A percentile compares a stretch with the other conserved stretches of the same genome.
Conservation (phyloP, 129 eudicot species). For the Flaveria trinervia region DNA sequence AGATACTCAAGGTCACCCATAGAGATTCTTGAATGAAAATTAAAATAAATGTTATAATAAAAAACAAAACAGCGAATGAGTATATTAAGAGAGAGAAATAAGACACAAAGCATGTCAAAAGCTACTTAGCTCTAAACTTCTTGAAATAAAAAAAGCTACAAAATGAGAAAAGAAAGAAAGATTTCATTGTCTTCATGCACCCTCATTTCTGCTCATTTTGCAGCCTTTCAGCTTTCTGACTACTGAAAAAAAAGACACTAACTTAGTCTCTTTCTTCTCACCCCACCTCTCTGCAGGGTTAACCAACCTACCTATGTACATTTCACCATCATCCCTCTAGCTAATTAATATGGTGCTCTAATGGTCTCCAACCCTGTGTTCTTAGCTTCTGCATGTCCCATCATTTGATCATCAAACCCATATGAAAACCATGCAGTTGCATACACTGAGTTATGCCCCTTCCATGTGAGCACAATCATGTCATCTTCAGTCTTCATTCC, state of each 20-base stretch:
- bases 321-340: constrained; percentile 28
- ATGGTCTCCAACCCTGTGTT: constrained; percentile 22
- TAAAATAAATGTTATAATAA: not conserved
- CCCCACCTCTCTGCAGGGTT: constrained; percentile 16
- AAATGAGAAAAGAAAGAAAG: constrained; percentile 30
- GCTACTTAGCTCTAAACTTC: constrained; percentile 23
- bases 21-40: not conserved
- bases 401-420: constrained; percentile 44
- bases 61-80: not conserved
- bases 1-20: no score
- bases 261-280: constrained; percentile 39
- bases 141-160: constrained; percentile 21
- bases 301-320: constrained; percentile 39
- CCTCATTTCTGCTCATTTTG: constrained; percentile 22
- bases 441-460: constrained; percentile 74
- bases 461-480: constrained; percentile 74
- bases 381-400: not conserved
- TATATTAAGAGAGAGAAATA: not conserved
- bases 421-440: constrained; percentile 71
- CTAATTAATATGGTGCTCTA: constrained; percentile 29
- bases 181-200: constrained; percentile 26
- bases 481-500: constrained; percentile 83
- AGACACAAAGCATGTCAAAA: constrained; percentile 30
- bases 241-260: constrained; percentile 29
- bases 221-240: constrained; percentile 41